Evolutionary conservation across 2,329 filamentous ascomycete genomes (phyloP).

Genomic region (Epichloe amarillans): DNA sequence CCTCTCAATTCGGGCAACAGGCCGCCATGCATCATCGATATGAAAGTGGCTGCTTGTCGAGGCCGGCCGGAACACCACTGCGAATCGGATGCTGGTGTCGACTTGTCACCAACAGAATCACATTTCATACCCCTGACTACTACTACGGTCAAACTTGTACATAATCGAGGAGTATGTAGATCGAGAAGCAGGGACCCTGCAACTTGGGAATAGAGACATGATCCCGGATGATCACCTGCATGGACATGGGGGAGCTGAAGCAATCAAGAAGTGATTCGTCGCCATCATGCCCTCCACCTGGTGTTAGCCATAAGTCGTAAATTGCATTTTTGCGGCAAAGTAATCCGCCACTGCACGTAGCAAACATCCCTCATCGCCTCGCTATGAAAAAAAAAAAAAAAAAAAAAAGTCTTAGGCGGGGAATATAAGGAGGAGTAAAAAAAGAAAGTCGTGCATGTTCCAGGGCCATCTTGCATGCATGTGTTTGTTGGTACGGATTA

Average conservation of each 20-base stretch:
- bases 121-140: background rate
- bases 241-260: too few relatives aligned
- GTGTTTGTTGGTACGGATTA: too few relatives aligned
- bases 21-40: background rate
- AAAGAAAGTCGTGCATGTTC: too few relatives aligned
- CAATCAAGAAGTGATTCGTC: too few relatives aligned
- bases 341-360: too few relatives aligned
- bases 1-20: background rate
- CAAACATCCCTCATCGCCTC: too few relatives aligned
- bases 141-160: background rate
- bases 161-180: background rate
- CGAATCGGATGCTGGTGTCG: background rate
- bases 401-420: too few relatives aligned
- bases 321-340: too few relatives aligned
- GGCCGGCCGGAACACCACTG: background rate
- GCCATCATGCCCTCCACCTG: too few relatives aligned
- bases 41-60: background rate
- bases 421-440: too few relatives aligned
- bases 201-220: background rate
- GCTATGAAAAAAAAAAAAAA: fast-evolving
- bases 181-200: background rate
- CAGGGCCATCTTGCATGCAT: too few relatives aligned
- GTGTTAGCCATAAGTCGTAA: too few relatives aligned
- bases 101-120: background rate
- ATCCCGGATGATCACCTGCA: background rate